Base-by-base conservation (phyloP, 2,329 filamentous ascomycete species). In the Blastomyces emzantsi region DNA sequence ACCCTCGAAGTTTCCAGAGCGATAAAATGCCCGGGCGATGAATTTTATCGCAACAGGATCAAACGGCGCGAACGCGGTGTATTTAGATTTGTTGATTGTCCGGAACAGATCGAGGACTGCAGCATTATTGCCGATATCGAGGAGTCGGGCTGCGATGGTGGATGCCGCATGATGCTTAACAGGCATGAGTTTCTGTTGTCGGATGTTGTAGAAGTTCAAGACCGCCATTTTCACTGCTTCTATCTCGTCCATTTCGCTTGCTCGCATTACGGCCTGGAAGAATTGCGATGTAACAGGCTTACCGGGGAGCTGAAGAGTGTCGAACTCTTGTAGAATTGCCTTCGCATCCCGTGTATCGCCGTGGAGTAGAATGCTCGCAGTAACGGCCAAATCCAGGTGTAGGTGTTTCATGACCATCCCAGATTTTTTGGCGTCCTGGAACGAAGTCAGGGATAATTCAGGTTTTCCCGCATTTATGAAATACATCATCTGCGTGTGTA, bases 151-250 rank as follows among this genome's bases (percentile, higher is more conserved):
- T 61, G 70, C 69, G 22, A 72, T 69, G 2, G 72, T 65, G 15
- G 69, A 67, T 9, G 72, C 69, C n/a, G 73, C 70, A 55, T 75
- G 71, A 57, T 78, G 74, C 62, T 76, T 77, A 63, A 76, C 69
- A 11, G 62, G 68, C 61, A 76, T 66, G 11, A 66, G 65, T 39
- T 73, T 71, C 13, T 69, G 69, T 17, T 71, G 69, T 66, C 70
- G 72, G 63, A 77, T 62, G n/a, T 70, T 66, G 64, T 78, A 78
- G 63, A 76, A 78, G 45, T 74, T 73, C 43, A 77, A 71, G 13
- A 78, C 64, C 1, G 74, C 75, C 65, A 74, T 67, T 54, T 76
- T 73, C 57, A 75, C 62, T 19, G 73, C 63, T 36, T 73, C 71
- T 1, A 65, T 66, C 47, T 72, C 70, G 1, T 45, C 52, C 17